A percentile compares a stretch with the other conserved stretches of the same genome.
phyloP scores from a whole-genome alignment of 1,284 basidiomycete species.

The Tilletiopsis washingtonensis region DNA sequence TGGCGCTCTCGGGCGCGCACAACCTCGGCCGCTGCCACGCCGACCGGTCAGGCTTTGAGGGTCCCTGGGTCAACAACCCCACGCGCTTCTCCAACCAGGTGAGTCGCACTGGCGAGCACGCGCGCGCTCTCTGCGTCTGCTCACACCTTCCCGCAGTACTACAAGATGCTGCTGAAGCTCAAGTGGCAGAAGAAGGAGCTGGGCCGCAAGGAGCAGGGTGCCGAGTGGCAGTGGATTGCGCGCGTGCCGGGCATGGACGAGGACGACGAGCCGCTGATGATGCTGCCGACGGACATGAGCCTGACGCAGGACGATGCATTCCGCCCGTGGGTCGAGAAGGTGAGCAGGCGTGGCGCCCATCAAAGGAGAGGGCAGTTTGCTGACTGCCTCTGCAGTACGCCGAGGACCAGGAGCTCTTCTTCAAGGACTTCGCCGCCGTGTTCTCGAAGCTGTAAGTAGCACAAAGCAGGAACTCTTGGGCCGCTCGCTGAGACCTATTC shows the following conservation, averaged over 20 bases:
- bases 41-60: slow-evolving; percentile 48
- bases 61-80: slow-evolving; percentile 51
- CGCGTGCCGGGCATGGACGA: slow-evolving; percentile 42
- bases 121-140: too few species aligned
- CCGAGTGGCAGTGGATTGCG: slow-evolving; percentile 37
- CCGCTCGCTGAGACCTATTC: too few species aligned
- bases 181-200: slow-evolving; percentile 51
- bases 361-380: slow-evolving; percentile 48
- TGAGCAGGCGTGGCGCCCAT: too few species aligned
- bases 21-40: slow-evolving; percentile 88
- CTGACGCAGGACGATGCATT: slow-evolving; percentile 42
- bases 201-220: slow-evolving; percentile 3
- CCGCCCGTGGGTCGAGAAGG: slow-evolving; percentile 45
- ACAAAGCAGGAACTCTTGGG: too few species aligned
- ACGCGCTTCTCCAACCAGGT: slow-evolving; percentile 79
- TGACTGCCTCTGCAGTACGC: slow-evolving; percentile 52
- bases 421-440: slow-evolving; percentile 44
- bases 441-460: background rate
- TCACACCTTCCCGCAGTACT: too few species aligned
- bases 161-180: slow-evolving; percentile 49
- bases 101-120: too few species aligned
- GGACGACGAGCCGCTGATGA: slow-evolving; percentile 52
- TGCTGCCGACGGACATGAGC: slow-evolving; percentile 51
- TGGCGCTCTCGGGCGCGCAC: slow-evolving; percentile 87
- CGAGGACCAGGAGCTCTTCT: slow-evolving; percentile 54